These are phyloP conservation scores for Phalaenopsis hybrid DNA, from an alignment of 116 monocot genomes.

Conservation along the genomic window DNA sequence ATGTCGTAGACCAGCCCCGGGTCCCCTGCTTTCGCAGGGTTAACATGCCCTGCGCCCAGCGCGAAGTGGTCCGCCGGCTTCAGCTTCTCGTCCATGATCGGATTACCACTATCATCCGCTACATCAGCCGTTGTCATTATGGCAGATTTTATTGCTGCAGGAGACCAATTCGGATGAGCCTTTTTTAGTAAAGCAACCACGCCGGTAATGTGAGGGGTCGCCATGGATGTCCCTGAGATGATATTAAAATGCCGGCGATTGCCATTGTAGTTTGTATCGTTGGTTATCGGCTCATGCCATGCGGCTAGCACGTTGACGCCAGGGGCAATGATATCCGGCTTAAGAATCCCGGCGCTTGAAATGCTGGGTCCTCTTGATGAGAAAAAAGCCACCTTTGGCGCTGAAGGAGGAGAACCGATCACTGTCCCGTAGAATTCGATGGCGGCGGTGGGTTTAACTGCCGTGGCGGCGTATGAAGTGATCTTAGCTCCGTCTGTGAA, in stretches of 20 bases:
- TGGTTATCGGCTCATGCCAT: neutral
- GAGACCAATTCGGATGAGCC: slow-evolving; percentile 7
- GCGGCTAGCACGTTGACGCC: slow-evolving; percentile 21
- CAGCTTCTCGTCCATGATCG: slow-evolving; percentile 4
- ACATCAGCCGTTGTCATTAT: slow-evolving; percentile 8
- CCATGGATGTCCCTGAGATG: slow-evolving; percentile 12
- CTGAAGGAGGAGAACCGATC: neutral
- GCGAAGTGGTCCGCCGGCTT: neutral
- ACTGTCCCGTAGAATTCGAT: slow-evolving; percentile 1
- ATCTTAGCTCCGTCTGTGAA: slow-evolving; percentile 9
- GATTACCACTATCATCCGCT: neutral
- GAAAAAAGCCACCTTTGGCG: slow-evolving; percentile 3
- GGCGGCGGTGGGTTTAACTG: neutral
- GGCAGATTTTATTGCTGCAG: slow-evolving; percentile 5
- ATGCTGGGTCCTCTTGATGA: slow-evolving; percentile 5
- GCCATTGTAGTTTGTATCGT: neutral
- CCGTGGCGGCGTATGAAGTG: neutral
- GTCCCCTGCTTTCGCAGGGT: slow-evolving; percentile 11
- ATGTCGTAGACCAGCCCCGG: slow-evolving; percentile 15
- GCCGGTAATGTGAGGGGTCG: slow-evolving; percentile 9
- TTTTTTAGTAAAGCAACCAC: slow-evolving; percentile 10
- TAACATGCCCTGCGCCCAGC: slow-evolving; percentile 5
- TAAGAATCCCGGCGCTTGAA: slow-evolving; percentile 9
- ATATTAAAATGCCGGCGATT: slow-evolving; percentile 1
- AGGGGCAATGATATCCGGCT: slow-evolving; percentile 32